A percentile compares a stretch with the other conserved stretches of the same genome.
phyloP scores from a whole-genome alignment of 257 asterid species.

The Ophiorrhiza pumila region DNA sequence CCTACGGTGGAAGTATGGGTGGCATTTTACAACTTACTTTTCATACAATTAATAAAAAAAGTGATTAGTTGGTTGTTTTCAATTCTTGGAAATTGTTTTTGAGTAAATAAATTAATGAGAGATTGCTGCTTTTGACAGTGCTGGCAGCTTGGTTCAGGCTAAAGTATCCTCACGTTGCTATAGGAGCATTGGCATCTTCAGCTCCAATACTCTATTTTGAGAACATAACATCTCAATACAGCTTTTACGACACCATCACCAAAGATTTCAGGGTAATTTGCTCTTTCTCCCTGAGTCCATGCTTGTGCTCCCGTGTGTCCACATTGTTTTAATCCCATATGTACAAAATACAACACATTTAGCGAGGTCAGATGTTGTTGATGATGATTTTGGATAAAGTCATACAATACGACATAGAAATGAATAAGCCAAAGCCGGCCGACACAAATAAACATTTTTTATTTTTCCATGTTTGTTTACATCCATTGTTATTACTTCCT shows the following conservation, averaged over 20 bases:
- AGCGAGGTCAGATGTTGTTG: background rate
- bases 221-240: conserved; percentile 69
- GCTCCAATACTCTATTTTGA: conserved; percentile 91
- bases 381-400: background rate
- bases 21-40: background rate
- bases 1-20: conserved; percentile 83
- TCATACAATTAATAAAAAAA: too few species aligned
- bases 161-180: conserved; percentile 80
- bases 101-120: background rate
- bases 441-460: background rate
- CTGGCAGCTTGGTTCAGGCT: conserved; percentile 96
- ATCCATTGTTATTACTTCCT: background rate
- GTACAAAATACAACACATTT: background rate
- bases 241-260: conserved; percentile 66
- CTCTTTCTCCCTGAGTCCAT: background rate
- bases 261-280: conserved; percentile 63
- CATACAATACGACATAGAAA: background rate
- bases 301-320: background rate
- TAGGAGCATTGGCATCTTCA: conserved; percentile 93
- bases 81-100: background rate
- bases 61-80: background rate
- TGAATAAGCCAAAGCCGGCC: background rate
- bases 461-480: background rate
- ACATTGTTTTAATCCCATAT: background rate
- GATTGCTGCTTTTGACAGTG: conserved; percentile 41